Evolutionary conservation across 2,329 filamentous ascomycete genomes (phyloP).

Genomic region (Phyllosticta citrichinensis): DNA sequence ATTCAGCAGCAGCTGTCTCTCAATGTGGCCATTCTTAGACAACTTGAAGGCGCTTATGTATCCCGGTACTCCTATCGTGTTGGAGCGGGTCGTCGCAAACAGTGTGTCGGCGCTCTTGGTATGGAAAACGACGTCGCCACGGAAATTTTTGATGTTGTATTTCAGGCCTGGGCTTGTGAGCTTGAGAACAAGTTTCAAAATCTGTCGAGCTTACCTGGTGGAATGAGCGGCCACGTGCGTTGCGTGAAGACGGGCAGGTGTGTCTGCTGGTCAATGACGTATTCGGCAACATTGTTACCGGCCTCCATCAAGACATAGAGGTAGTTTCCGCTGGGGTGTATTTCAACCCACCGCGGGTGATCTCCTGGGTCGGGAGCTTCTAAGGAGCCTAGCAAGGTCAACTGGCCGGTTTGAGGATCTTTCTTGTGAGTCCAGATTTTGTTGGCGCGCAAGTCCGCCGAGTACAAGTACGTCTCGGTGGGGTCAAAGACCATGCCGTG

Average conservation of each 20-base stretch:
- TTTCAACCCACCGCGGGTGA: constrained; percentile 81
- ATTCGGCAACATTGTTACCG: constrained; percentile 75
- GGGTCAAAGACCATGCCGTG: constrained; percentile 77
- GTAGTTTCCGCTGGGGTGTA: constrained; percentile 67
- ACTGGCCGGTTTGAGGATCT: constrained; percentile 46
- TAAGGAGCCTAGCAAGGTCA: constrained; percentile 62
- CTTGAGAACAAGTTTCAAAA: not conserved
- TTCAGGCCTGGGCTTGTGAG: constrained; percentile 7
- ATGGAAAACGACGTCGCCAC: constrained; percentile 72
- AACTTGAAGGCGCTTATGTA: constrained; percentile 77
- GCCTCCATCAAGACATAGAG: constrained; percentile 84
- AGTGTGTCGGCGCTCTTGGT: constrained; percentile 62
- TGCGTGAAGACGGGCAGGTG: constrained; percentile 71
- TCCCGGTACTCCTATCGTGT: constrained; percentile 64
- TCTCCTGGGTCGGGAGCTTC: constrained; percentile 61
- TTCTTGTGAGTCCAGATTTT: constrained; percentile 81
- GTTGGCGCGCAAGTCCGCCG: constrained; percentile 66
- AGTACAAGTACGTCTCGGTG: constrained; percentile 65
- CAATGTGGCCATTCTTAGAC: constrained; percentile 57
- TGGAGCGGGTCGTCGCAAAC: constrained; percentile 75
- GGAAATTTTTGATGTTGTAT: constrained; percentile 56
- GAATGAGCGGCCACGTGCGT: constrained; percentile 67
- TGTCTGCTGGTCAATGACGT: constrained; percentile 64
- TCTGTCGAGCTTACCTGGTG: constrained; percentile 47
- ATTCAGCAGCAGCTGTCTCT: constrained; percentile 68